These are phyloP conservation scores for Myxozyma nipponensis DNA, from an alignment of 805 yeast species.

Conservation along the genomic window DNA sequence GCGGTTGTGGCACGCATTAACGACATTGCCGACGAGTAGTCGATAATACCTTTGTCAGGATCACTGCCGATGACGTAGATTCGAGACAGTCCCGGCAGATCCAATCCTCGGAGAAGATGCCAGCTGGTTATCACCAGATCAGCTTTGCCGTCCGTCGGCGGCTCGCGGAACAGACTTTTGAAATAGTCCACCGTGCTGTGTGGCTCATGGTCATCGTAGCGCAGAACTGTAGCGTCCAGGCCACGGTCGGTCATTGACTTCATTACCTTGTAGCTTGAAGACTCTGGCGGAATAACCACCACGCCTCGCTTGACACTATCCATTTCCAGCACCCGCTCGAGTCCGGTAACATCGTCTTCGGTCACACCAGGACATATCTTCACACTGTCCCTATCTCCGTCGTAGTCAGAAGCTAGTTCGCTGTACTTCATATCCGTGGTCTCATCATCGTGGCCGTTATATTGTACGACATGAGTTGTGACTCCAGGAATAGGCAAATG, in stretches of 20 bases:
- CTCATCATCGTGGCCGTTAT: not conserved
- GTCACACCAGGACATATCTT: conserved; percentile 5
- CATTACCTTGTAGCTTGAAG: conserved; percentile 7
- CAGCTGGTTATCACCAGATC: conserved; percentile 15
- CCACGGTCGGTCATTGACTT: conserved; percentile 5
- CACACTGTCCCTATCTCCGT: not conserved
- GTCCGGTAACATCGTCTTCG: conserved; percentile 1
- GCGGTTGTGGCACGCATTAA: not conserved
- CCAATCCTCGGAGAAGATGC: conserved; percentile 17
- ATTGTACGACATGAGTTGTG: not conserved
- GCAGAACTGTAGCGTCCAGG: conserved; percentile 6
- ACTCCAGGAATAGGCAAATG: not conserved
- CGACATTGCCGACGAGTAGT: not conserved
- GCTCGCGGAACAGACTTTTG: conserved; percentile 2
- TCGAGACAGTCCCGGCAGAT: conserved; percentile 20
- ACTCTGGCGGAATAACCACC: conserved; percentile 15
- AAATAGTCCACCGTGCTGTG: conserved; percentile 7
- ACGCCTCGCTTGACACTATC: conserved; percentile 8
- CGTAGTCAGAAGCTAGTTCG: not conserved
- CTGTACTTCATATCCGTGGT: not conserved
- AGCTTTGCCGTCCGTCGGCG: conserved; percentile 2
- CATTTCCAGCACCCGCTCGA: not conserved
- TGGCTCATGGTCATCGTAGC: not conserved
- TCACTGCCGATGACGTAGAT: conserved; percentile 18
- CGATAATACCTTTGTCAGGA: not conserved